phyloP scores from a whole-genome alignment of 2,329 filamentous ascomycete species.

The Falciphora oryzae region DNA sequence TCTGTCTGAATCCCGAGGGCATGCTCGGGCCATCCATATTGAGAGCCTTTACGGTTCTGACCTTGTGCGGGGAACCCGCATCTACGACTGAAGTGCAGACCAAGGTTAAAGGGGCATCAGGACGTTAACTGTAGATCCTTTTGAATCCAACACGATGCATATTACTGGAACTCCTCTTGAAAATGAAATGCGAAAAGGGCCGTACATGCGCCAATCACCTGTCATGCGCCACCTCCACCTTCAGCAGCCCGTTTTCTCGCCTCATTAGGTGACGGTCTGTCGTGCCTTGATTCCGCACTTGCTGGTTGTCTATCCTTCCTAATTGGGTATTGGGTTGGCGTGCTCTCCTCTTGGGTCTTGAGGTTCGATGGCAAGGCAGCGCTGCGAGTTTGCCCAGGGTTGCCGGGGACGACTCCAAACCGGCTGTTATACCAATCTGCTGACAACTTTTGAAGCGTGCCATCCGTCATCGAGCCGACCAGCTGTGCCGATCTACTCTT shows the following conservation, averaged over 20 bases:
- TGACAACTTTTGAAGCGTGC: conserved; percentile 2
- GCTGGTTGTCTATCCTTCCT: conserved; percentile 3
- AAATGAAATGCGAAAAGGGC: no score
- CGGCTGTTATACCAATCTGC: conserved; percentile 3
- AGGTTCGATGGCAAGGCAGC: neutral
- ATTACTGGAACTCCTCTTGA: no score
- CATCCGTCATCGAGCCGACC: conserved; percentile 29
- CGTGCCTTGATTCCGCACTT: neutral
- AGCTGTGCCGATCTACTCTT: conserved; percentile 28
- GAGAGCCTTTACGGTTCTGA: no score
- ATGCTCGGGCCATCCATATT: no score
- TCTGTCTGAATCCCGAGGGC: no score
- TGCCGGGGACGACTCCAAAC: neutral
- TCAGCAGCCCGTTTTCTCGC: conserved; percentile 4
- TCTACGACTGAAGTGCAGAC: no score
- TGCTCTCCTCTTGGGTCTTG: neutral
- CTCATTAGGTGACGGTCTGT: conserved; percentile 2
- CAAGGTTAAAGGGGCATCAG: no score
- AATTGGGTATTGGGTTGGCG: neutral
- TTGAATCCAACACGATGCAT: no score
- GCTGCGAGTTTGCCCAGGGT: neutral
- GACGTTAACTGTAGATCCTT: no score
- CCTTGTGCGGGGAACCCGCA: no score
- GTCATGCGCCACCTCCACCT: conserved; percentile 2
- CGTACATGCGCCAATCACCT: conserved; percentile 1